Evolutionary conservation across 441 rosid genomes (phyloP), one percentile per base, ranked within the genome.

Genomic region (Populus tomentosa): DNA sequence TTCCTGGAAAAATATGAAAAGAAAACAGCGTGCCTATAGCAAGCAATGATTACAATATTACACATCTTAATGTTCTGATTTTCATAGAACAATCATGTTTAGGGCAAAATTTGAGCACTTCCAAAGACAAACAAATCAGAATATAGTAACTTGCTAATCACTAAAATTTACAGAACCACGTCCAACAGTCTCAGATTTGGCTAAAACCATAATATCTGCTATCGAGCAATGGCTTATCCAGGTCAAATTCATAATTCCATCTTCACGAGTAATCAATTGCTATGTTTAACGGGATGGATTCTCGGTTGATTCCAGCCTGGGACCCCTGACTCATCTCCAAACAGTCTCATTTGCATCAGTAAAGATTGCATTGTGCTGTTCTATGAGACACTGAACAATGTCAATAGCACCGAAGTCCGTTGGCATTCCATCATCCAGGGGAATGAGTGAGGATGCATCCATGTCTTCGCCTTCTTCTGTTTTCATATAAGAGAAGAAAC

Each of bases 361-460:
- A 84, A 95, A 95, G 73, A 92, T 87, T 3, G 90, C 85, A 61
- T 93, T 93, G 85, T 95, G 98, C 67, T 92, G 97, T 81, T 93
- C 98, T 73, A 95, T 85, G 16, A 93, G 87, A 84, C 93, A 88
- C 77, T 90, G 92, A 64, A 93, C 86, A 80, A 90, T 92, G 81
- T 93, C 97, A 0, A 95, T 89, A 26, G 95, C 92, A 38, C 91
- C 88, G 68, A 89, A 90, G 83, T 95, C 99, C 56, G 88, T 81
- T 10, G 86, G 91, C n/a, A 76, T 77, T 28, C 87, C 90, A 81
- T 93, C 98, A 76, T 95, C 98, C 85, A 95, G 83, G 69, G 97
- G 90, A 80, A 92, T 90, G 20, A 88, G 85, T 6, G 92, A 91
- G 74, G 97, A 88, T 35, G 85, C 94, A 83, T 91, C 93, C 63